Conservation (phyloP, 768 basidiomycete genomes). For the Dacryopinax spathularia region DNA sequence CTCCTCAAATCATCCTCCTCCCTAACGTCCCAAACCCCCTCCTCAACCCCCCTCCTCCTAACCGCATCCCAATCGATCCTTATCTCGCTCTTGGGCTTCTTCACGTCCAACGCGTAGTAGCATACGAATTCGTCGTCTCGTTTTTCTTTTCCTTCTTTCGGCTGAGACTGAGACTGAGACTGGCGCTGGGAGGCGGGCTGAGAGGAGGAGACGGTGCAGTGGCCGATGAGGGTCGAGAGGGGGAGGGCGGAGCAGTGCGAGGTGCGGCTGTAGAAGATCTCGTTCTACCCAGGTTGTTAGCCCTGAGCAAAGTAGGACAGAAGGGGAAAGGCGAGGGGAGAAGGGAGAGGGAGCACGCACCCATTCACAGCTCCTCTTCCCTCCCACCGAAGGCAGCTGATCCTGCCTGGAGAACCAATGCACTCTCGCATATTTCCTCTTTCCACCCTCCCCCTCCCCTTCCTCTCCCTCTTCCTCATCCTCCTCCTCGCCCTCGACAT, state of each 20-base stretch:
- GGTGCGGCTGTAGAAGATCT: slow-evolving; percentile 40
- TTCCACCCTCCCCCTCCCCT: slow-evolving; percentile 21
- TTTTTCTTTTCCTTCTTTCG: not conserved
- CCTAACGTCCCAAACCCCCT: slow-evolving; percentile 1
- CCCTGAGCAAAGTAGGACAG: not conserved
- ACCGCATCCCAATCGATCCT: slow-evolving; percentile 3
- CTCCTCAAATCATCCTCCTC: slow-evolving; percentile 20
- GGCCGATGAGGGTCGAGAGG: slow-evolving; percentile 38
- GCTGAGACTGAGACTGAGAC: not conserved
- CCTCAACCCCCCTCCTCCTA: not conserved
- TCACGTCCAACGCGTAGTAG: slow-evolving; percentile 6
- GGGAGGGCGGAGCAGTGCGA: slow-evolving; percentile 33
- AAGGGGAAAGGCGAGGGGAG: no score
- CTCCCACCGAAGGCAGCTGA: slow-evolving; percentile 47
- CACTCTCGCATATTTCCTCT: slow-evolving; percentile 42
- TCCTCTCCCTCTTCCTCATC: slow-evolving; percentile 23
- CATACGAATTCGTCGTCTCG: slow-evolving; percentile 7
- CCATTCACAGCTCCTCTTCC: slow-evolving; percentile 20
- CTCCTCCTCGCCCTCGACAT: slow-evolving; percentile 33
- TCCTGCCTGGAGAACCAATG: slow-evolving; percentile 65
- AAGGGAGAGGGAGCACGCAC: no score
- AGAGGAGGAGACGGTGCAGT: slow-evolving; percentile 31
- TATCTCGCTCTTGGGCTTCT: slow-evolving; percentile 4
- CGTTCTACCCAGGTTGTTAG: slow-evolving; percentile 21
- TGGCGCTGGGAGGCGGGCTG: not conserved